Evolutionary conservation across 805 yeast species (phyloP).

Genomic region (Metschnikowia cerradonensis): DNA sequence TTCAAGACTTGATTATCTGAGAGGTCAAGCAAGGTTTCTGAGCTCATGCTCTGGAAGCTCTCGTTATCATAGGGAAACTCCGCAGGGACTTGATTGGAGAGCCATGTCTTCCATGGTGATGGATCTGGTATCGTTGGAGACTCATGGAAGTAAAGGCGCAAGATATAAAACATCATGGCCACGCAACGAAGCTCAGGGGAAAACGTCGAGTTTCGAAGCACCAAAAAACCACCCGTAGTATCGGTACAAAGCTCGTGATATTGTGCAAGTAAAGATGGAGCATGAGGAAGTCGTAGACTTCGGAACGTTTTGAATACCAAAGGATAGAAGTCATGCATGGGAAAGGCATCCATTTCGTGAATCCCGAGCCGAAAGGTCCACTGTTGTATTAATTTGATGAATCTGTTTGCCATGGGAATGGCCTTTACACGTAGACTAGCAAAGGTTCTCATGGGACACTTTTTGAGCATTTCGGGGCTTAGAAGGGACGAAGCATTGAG

Average conservation of each 20-base stretch:
- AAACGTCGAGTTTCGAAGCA: conserved; percentile 3
- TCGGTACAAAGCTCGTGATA: conserved; percentile 21
- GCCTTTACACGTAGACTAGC: conserved; percentile 37
- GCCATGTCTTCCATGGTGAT: conserved; percentile 21
- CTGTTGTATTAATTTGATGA: conserved; percentile 23
- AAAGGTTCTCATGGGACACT: conserved; percentile 31
- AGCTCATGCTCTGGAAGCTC: conserved; percentile 12
- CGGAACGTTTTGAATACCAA: conserved; percentile 38
- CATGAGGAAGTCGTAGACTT: conserved; percentile 41
- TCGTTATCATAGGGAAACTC: conserved; percentile 9
- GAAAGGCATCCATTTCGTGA: conserved; percentile 7
- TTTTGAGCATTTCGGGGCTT: conserved; percentile 30
- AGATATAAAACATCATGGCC: conserved; percentile 27
- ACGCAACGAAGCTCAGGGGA: conserved; percentile 37
- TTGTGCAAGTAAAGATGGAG: conserved; percentile 46
- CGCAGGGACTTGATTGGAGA: conserved; percentile 5
- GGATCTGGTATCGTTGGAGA: conserved; percentile 10
- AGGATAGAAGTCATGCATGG: conserved; percentile 30
- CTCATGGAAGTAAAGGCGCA: conserved; percentile 26
- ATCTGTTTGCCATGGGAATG: conserved; percentile 37
- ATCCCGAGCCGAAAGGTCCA: conserved; percentile 8
- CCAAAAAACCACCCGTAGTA: conserved; percentile 9
- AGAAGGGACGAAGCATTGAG: conserved; percentile 36
- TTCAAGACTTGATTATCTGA: conserved; percentile 39
- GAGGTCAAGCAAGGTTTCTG: conserved; percentile 44